These are phyloP conservation scores for Poa annua DNA, from an alignment of 176 grass and related monocot genomes.

Conservation along the genomic window DNA sequence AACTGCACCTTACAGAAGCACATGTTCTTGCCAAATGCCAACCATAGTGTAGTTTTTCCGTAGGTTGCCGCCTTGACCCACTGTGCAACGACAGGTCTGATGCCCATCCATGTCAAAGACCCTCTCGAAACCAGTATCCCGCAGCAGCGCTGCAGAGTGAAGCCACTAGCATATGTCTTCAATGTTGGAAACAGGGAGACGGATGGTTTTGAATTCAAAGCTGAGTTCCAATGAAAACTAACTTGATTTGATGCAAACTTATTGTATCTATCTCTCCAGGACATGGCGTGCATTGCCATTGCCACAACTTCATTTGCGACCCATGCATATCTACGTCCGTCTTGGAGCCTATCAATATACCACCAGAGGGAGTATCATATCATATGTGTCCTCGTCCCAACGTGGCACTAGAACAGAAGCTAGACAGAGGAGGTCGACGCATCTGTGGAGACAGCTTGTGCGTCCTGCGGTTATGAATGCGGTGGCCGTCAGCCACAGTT, in stretches of 20 bases:
- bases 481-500: slow-evolving; percentile 31
- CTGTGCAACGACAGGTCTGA: neutral
- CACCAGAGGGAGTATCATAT: neutral
- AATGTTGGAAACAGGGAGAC: neutral
- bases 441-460: neutral
- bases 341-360: neutral
- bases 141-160: neutral
- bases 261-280: neutral
- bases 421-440: neutral
- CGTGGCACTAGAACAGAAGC: neutral
- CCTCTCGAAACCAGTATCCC: neutral
- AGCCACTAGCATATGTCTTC: neutral
- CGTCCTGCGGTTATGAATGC: slow-evolving; percentile 32
- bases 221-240: neutral
- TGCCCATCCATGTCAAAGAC: too few relatives aligned
- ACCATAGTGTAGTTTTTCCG: neutral
- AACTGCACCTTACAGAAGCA: too few relatives aligned
- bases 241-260: neutral
- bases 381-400: neutral
- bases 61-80: neutral
- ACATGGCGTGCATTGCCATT: neutral
- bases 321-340: neutral
- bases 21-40: neutral
- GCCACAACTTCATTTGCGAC: neutral
- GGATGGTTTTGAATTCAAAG: neutral